Conservation (phyloP, 331 rosid species). For the Saraca asoca region DNA sequence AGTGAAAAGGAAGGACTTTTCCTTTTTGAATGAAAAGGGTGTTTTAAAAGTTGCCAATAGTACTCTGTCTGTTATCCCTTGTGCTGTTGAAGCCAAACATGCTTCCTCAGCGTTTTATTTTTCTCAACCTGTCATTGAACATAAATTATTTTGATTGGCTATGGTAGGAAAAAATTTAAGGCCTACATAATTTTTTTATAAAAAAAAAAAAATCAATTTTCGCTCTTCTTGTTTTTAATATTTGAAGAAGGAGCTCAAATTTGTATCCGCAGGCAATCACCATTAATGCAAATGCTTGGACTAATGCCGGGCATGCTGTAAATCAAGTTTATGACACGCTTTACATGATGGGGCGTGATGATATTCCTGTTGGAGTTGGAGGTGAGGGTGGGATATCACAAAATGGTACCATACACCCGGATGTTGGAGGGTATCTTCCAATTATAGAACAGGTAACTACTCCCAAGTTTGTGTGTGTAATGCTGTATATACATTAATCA, state of each 20-base stretch:
- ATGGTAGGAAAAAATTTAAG: too few species aligned
- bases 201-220: too few species aligned
- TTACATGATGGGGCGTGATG: conserved; percentile 54
- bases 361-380: conserved; percentile 50
- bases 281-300: conserved; percentile 50
- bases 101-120: not conserved
- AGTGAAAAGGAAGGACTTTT: conserved; percentile 25
- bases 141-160: not conserved
- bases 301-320: conserved; percentile 48
- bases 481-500: too few species aligned
- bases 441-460: conserved; percentile 48
- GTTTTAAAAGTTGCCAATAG: conserved; percentile 20
- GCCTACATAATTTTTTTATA: too few species aligned
- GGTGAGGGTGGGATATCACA: conserved; percentile 52
- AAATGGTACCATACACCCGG: conserved; percentile 47
- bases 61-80: conserved; percentile 15
- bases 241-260: not conserved
- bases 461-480: too few species aligned
- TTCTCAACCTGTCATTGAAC: conserved; percentile 25
- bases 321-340: conserved; percentile 50
- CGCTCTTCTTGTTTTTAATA: too few species aligned
- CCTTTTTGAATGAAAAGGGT: conserved; percentile 1
- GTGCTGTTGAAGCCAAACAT: conserved; percentile 17
- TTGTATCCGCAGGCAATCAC: conserved; percentile 44
- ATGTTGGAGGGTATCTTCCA: conserved; percentile 56